Evolutionary conservation across 805 yeast species (phyloP).

Genomic region (Kluyveromyces nonfermentans): DNA sequence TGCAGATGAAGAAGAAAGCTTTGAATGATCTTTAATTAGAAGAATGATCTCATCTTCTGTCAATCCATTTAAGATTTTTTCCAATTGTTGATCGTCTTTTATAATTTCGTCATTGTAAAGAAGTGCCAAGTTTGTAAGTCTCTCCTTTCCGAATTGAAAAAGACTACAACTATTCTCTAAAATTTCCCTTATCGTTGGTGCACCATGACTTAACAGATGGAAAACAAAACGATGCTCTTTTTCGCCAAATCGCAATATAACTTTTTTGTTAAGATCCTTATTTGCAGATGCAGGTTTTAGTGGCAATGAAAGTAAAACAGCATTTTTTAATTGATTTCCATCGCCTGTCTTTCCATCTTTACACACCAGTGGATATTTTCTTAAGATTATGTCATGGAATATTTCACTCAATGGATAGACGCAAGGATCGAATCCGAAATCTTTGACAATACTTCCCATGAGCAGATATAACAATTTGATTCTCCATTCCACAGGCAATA

Average conservation of each 20-base stretch:
- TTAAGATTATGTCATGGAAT: constrained; percentile 48
- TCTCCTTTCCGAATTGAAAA: constrained; percentile 39
- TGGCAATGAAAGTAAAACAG: constrained; percentile 22
- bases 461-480: constrained; percentile 46
- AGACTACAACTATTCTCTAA: constrained; percentile 67
- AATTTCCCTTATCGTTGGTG: constrained; percentile 75
- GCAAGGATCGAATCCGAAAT: constrained; percentile 71
- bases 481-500: constrained; percentile 37
- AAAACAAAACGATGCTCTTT: constrained; percentile 55
- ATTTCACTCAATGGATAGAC: constrained; percentile 59
- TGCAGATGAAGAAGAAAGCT: constrained; percentile 2
- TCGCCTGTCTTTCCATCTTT: constrained; percentile 5
- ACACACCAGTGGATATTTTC: constrained; percentile 49
- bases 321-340: constrained; percentile 5
- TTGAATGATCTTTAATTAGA: constrained; percentile 28
- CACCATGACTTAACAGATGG: constrained; percentile 55
- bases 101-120: constrained; percentile 23
- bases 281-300: constrained; percentile 32
- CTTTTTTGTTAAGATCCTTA: constrained; percentile 30
- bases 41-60: constrained; percentile 31
- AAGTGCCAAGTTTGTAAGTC: constrained; percentile 10
- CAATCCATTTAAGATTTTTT: constrained; percentile 33
- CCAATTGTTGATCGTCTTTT: constrained; percentile 39
- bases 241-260: constrained; percentile 42
- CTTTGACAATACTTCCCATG: constrained; percentile 64